A percentile compares a stretch with the other conserved stretches of the same genome.
phyloP scores from a whole-genome alignment of 1,284 basidiomycete species.

The Apiotrichum laibachii region DNA sequence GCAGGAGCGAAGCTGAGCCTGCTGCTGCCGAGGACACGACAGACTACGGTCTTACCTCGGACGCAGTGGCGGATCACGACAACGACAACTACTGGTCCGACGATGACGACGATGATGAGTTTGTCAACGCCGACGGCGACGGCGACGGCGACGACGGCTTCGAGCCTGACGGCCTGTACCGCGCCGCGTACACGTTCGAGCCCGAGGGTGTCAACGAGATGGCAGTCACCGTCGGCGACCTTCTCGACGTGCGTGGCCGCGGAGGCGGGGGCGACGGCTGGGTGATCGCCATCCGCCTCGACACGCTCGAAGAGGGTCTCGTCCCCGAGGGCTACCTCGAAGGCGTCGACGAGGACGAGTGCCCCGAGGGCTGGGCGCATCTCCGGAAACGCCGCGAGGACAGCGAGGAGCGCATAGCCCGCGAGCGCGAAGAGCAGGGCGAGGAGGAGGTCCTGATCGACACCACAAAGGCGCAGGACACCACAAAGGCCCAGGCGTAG shows the following conservation, averaged over 20 bases:
- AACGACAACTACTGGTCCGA: slow-evolving; percentile 21
- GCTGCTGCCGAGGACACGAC: neutral
- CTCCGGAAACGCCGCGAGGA: neutral
- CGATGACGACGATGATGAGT: slow-evolving; percentile 13
- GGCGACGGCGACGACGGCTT: slow-evolving; percentile 44
- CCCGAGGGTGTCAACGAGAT: slow-evolving; percentile 47
- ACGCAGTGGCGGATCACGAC: slow-evolving; percentile 15
- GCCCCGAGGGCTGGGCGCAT: slow-evolving; percentile 17
- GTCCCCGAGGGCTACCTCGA: slow-evolving; percentile 50
- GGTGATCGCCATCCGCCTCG: slow-evolving; percentile 46
- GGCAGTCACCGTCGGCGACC: slow-evolving; percentile 40
- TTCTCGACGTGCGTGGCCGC: slow-evolving; percentile 45
- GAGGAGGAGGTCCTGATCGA: neutral
- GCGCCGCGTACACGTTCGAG: slow-evolving; percentile 44
- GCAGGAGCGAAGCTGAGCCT: slow-evolving; percentile 2
- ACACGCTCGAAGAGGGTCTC: slow-evolving; percentile 34
- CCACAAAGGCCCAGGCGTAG: too few relatives aligned
- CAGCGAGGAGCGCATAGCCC: slow-evolving; percentile 2
- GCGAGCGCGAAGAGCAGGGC: slow-evolving; percentile 1
- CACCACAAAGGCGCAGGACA: too few relatives aligned
- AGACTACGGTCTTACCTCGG: slow-evolving; percentile 6
- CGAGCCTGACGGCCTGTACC: slow-evolving; percentile 43
- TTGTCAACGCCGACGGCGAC: slow-evolving; percentile 25
- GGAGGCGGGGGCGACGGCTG: slow-evolving; percentile 43
- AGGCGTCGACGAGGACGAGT: slow-evolving; percentile 22